Evolutionary conservation across 2,329 filamentous ascomycete genomes (phyloP).

Genomic region (Knufia petricola): DNA sequence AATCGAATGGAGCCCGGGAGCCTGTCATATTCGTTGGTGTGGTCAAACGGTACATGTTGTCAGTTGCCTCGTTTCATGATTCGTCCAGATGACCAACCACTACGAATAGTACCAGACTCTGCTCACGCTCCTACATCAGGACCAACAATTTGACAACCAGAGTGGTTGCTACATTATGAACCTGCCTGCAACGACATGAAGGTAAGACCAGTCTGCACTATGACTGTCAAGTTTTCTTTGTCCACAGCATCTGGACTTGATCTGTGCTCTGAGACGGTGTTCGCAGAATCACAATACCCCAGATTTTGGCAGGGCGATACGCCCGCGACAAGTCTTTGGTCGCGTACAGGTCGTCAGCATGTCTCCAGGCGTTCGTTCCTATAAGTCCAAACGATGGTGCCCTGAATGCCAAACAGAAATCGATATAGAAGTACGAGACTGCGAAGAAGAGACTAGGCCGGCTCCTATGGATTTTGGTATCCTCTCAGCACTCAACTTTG

Average conservation of each 20-base stretch:
- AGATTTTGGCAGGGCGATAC: background rate
- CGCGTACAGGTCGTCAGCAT: background rate
- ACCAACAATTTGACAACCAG: background rate
- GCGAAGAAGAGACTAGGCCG: background rate
- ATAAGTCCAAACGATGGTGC: conserved; percentile 4
- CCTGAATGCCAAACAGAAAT: conserved; percentile 2
- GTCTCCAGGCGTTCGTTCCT: background rate
- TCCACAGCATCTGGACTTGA: background rate
- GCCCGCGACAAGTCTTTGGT: background rate
- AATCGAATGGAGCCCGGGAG: background rate
- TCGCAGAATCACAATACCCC: background rate
- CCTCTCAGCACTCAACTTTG: background rate
- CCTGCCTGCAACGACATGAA: background rate
- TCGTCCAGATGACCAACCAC: conserved; percentile 1
- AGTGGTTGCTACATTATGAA: background rate
- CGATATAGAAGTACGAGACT: background rate
- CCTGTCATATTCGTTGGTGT: background rate
- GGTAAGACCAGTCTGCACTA: background rate
- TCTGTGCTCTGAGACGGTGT: background rate
- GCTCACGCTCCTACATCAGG: background rate
- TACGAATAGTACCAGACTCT: background rate
- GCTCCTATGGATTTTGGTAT: background rate
- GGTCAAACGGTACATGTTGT: background rate
- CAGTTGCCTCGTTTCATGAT: conserved; percentile 4
- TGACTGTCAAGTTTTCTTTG: background rate